Base-by-base conservation (phyloP, 768 basidiomycete species). In the Pisolithus microcarpus region DNA sequence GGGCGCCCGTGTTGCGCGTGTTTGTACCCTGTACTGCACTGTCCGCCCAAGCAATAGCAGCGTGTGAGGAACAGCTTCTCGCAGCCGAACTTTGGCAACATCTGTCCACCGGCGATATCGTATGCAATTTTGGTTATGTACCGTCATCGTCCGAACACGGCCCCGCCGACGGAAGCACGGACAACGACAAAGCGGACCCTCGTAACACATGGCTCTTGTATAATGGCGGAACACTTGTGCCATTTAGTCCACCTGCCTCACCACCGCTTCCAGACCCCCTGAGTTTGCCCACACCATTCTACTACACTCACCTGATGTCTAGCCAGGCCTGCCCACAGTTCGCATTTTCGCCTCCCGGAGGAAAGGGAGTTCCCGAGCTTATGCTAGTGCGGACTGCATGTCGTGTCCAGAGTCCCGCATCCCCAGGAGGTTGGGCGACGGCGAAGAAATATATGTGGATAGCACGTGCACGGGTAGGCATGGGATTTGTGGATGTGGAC, bases 101-200 rank as follows among this genome's bases (percentile, higher is more conserved):
- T 59, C 73, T 91, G n/a, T 87, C 84, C 1, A 75, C 75, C 0
- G 89, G 89, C 0, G 89, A 91, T 58, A 66, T 90, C 36, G 75
- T 91, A 19, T 88, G 84, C 61, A 91, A 91, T 65, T 74, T 91
- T 43, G 89, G 89, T 6, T 89, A 81, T 58, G 72, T 91, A 15
- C 85, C 85, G 1, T 69, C 75, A 0, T 60, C 61, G 0, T 55
- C 66, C 10, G 52, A 66, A 5, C 60, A 64, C 16, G 67, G 61
- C 18, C 58, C 58, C 1, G 58, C 58, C 1, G 58, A 64, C 38
- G 50, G 54, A 52, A 52, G 48, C 24, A 52, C 52, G 44, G 63
- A 57, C 8, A 47, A 16, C 40, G 57, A 56, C 24, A 56, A 58
- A 3, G 54, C 56, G 31, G 53, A 54, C 13, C 55, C 56, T 40